Evolutionary conservation across 345 rosid genomes (phyloP), one percentile per base, ranked within the genome.

Genomic region (Diplotaxis tenuifolia): DNA sequence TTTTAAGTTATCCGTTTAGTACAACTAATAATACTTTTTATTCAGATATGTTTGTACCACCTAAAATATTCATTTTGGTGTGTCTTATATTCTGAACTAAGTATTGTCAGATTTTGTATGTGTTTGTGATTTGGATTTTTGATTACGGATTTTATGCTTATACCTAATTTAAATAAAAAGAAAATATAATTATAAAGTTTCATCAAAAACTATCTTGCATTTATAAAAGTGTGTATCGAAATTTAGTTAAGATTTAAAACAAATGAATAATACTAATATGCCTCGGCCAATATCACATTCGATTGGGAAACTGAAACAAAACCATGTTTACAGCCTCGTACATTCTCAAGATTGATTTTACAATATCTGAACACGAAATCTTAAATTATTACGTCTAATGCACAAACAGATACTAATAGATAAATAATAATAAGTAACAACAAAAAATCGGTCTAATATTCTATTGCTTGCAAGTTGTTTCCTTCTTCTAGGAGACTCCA

Each of bases 391-490:
- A 29, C 34, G 11, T 63, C 70, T 38, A 62, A 40, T 60, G 68
- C 9, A 28, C 6, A 40, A 42, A 32, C 67, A 56, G 19, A 57
- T n/a, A n/a, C n/a, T 54, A 72, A 18, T 32, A 54, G 62, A 45
- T 57, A 7, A 69, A 49, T 23, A 56, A 56, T 65, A 12, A 25
- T 25, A 76, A 47, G 57, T 21, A 47, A 53, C 11, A 38, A 42
- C 7, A 63, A 68, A 68, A 42, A 42, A 70, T 57, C 57, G 63
- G 68, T 59, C 50, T 70, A 22, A 38, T 71, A 71, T 77, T 77
- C 80, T 71, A 2, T 76, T 38, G 45, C 62, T 58, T 65, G 73
- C 80, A 77, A 77, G 73, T 72, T 71, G 73, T 56, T 63, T 45
- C 32, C 20, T 64, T 71, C 29, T 71, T 66, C 73, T 66, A 66